phyloP scores from a whole-genome alignment of 1,284 basidiomycete species.

The Moesziomyces parantarcticus region DNA sequence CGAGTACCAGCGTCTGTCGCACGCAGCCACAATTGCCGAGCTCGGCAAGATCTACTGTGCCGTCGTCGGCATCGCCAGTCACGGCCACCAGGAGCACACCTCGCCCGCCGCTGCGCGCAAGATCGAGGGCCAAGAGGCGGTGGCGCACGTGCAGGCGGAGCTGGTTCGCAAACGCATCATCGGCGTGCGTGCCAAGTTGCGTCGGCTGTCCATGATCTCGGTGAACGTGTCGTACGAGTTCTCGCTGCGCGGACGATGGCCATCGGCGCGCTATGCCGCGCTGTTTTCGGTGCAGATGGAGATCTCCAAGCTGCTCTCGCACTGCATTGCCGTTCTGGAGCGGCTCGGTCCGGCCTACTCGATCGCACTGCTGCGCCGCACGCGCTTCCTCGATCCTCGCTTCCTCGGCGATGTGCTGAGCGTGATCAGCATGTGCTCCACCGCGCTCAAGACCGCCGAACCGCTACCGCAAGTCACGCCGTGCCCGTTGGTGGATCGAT shows the following conservation, averaged over 20 bases:
- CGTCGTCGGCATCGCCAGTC: constrained; percentile 67
- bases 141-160: constrained; percentile 10
- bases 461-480: constrained; percentile 88
- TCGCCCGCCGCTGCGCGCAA: no score
- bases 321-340: constrained; percentile 57
- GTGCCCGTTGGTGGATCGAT: constrained; percentile 81
- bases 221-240: constrained; percentile 66
- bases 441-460: constrained; percentile 77
- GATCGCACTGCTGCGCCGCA: constrained; percentile 78
- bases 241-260: constrained; percentile 65
- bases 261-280: constrained; percentile 53
- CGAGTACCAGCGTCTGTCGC: constrained; percentile 68
- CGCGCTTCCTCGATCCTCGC: constrained; percentile 79
- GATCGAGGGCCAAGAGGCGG: background rate
- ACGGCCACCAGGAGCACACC: constrained; percentile 15
- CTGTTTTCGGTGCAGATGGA: constrained; percentile 53
- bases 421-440: constrained; percentile 70
- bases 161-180: constrained; percentile 43
- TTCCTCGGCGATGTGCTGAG: constrained; percentile 78
- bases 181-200: constrained; percentile 68
- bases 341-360: constrained; percentile 50
- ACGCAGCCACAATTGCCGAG: constrained; percentile 68
- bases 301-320: constrained; percentile 73
- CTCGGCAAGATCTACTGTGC: constrained; percentile 69
- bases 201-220: constrained; percentile 68